These are phyloP conservation scores for Pseudozyma tsukubaensis DNA, from an alignment of 1,284 basidiomycete genomes.

Conservation along the genomic window DNA sequence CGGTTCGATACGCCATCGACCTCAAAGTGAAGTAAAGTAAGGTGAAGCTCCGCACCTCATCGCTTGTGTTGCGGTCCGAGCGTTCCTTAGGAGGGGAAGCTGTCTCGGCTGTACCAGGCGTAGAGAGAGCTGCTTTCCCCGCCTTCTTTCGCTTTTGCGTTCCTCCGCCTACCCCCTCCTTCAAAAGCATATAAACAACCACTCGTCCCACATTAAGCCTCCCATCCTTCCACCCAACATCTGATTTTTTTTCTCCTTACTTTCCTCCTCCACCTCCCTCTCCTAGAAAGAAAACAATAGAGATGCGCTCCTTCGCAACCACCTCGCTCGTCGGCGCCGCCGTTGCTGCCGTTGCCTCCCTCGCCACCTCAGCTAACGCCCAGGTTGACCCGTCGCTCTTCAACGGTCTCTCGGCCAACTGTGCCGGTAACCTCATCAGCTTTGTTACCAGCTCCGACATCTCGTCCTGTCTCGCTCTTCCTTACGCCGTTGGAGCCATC, in stretches of 20 bases:
- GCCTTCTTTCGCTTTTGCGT: too few species aligned
- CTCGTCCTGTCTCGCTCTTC: constrained; percentile 37
- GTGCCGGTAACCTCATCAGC: constrained; percentile 27
- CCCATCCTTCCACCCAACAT: background rate
- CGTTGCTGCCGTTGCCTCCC: constrained; percentile 11
- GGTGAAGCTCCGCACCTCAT: too few species aligned
- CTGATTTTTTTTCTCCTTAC: background rate
- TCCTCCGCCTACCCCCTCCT: background rate
- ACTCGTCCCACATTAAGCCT: background rate
- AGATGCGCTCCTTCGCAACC: constrained; percentile 28
- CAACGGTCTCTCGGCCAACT: constrained; percentile 39
- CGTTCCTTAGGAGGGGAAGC: too few species aligned
- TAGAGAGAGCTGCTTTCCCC: too few species aligned
- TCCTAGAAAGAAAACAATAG: background rate
- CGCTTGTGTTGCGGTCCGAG: too few species aligned
- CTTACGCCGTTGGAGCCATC: constrained; percentile 36
- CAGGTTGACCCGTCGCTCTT: constrained; percentile 49
- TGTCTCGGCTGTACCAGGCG: too few species aligned
- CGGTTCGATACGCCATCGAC: too few species aligned
- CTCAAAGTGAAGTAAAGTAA: too few species aligned
- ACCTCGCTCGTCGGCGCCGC: constrained; percentile 20
- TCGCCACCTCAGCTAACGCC: constrained; percentile 22
- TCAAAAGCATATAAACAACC: background rate
- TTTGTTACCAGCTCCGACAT: constrained; percentile 42
- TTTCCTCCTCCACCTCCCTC: background rate